Base-by-base conservation (phyloP, 306 rosid species). In the Gleditsia sinensis region DNA sequence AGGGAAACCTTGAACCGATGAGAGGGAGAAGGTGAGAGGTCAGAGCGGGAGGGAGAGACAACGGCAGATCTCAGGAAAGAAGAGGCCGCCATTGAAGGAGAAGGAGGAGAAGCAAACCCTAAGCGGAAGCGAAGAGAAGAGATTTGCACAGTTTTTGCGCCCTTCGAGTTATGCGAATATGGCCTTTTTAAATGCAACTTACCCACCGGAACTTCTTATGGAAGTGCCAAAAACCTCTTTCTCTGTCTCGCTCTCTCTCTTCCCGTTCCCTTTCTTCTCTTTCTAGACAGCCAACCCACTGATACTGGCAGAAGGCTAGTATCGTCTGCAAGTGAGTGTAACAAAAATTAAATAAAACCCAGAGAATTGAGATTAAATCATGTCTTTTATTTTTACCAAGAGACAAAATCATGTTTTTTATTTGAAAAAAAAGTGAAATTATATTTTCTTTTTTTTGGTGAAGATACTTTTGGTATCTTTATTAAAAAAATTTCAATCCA, bases 1-100 rank as follows among this genome's bases (percentile, higher is more conserved):
- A 40, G 23, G 4, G 51, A 33, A 66, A 91, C 97, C 92, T 88
- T 85, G 63, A 72, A 45, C 5, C 72, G 83, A 67, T 82, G 69
- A 59, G 82, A 36, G 43, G 81, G 6, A 6, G 86, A 81, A 39
- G 74, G 11, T 8, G 80, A 72, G 42, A 74, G 72, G 45, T 77
- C 82, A 37, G 86, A n/a, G 11, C 82, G 83, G 9, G 90, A 67
- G 30, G 96, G 53, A 79, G 86, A 32, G 34, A 85, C 24, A 42
- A 67, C 12, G 1, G 89, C 59, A 72, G 97, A 94, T 91, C 98
- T 78, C 58, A 91, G 81, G 9, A 90, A 65, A 24, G 90, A 86
- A 21, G 96, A 86, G 49, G 83, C 84, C 34, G 93, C 96, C 98
- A 94, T 94, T 77, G 82, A 33, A 69, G 83, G 7, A 64, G 53